Base-by-base conservation (phyloP, 805 yeast species). In the Metschnikowia lunata region DNA sequence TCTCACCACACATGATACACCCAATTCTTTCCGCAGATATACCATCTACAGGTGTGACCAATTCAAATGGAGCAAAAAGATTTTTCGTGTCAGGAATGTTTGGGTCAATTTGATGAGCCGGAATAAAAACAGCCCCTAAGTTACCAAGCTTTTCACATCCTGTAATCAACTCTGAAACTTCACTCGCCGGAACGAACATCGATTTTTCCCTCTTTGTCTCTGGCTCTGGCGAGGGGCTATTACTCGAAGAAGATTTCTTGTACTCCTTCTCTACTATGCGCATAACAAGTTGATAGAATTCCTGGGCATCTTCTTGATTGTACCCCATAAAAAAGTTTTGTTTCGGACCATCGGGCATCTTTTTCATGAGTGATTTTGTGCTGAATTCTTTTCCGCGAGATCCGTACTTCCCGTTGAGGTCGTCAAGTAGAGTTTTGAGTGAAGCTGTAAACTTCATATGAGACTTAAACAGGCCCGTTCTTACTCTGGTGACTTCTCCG, bases 241-340 rank as follows among this genome's bases (percentile, higher is more conserved):
- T 55, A 26, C 56, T 50, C 29, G n/a, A 36, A 18, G 10, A 33
- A 26, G 40, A 47, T n/a, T 59, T 61, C 61, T 66, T 70, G 62
- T 61, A 66, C 42, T 82, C 86, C 34, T 69, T 69, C 57, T 86
- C 95, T 29, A 86, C 67, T 45, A 83, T 79, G 34, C 77, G 72
- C 74, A 86, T 71, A 2, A 85, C 75, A 40, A 83, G 74, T 61
- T 90, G 97, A 68, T 90, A 90, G 58, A 90, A 90, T 62, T 90
- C 98, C 64, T 90, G 97, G 0, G 97, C 97, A 67, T 90, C 98
- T 62, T 90, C 97, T 66, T 90, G 98, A 58, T 87, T 88, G 59
- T 88, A 88, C 1, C 97, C 93, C 43, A 80, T 64, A 54, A 89
- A 80, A 47, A 88, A 76, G 59, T 83, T 83, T 57, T 81, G 85